Evolutionary conservation across 768 basidiomycete genomes (phyloP).

Genomic region (Xerocomus brunneocitrinus): DNA sequence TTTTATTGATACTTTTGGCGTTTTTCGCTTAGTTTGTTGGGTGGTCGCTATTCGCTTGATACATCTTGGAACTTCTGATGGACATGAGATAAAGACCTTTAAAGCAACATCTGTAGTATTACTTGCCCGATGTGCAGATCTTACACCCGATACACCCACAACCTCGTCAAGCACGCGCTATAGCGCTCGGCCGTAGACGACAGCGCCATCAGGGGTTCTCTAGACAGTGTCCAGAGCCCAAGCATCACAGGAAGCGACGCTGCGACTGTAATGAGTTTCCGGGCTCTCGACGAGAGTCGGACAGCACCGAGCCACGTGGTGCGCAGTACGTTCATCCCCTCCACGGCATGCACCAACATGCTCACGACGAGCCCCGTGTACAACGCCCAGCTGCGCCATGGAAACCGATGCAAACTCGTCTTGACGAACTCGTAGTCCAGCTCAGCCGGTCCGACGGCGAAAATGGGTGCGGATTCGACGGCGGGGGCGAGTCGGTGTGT

Average conservation of each 20-base stretch:
- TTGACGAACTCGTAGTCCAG: slow-evolving; percentile 85
- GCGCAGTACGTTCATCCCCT: slow-evolving; percentile 55
- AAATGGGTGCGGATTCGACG: slow-evolving; percentile 35
- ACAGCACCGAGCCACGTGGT: slow-evolving; percentile 36
- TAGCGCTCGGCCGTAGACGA: slow-evolving; percentile 39
- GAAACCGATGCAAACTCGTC: slow-evolving; percentile 58
- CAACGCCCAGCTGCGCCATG: slow-evolving; percentile 53
- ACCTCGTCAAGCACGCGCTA: too few relatives aligned
- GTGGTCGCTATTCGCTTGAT: background rate
- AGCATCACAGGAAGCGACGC: slow-evolving; percentile 48
- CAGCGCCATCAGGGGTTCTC: slow-evolving; percentile 55
- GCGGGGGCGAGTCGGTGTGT: slow-evolving; percentile 60
- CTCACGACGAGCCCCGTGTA: slow-evolving; percentile 60
- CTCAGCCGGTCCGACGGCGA: slow-evolving; percentile 60
- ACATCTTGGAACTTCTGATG: background rate
- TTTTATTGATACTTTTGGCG: background rate
- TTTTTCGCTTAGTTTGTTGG: background rate
- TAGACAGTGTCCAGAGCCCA: slow-evolving; percentile 52
- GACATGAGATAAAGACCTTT: background rate
- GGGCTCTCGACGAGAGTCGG: slow-evolving; percentile 16
- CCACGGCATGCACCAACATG: slow-evolving; percentile 55
- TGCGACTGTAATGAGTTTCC: slow-evolving; percentile 31
- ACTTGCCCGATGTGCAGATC: background rate
- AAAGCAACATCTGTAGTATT: background rate
- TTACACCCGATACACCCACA: slow-evolving; percentile 38